These are phyloP conservation scores for Akebia trifoliata DNA, from an alignment of 164 flowering plant genomes.

Conservation along the genomic window DNA sequence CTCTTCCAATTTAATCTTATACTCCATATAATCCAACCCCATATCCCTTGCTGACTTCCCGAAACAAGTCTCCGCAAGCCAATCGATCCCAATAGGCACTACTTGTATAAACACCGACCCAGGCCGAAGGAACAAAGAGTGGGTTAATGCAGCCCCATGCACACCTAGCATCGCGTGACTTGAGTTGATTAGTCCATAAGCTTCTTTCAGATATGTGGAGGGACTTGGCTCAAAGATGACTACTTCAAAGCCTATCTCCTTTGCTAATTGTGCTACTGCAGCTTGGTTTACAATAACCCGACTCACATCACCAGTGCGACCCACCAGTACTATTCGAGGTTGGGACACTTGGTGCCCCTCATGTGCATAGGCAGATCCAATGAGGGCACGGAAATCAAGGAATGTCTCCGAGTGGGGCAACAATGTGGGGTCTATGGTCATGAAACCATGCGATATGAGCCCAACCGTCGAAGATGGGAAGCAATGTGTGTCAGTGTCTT, in stretches of 20 bases:
- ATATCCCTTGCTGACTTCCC: constrained; percentile 27
- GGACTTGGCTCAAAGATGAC: constrained; percentile 27
- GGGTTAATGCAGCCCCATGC: constrained; percentile 49
- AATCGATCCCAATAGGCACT: constrained; percentile 35
- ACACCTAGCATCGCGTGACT: constrained; percentile 51
- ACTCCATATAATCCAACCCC: constrained; percentile 35
- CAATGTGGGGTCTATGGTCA: constrained; percentile 30
- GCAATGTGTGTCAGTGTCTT: constrained; percentile 36
- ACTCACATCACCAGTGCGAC: constrained; percentile 22
- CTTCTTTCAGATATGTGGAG: constrained; percentile 22
- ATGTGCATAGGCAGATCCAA: constrained; percentile 23
- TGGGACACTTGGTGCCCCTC: constrained; percentile 3
- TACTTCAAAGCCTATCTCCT: constrained; percentile 46
- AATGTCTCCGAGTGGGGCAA: constrained; percentile 20
- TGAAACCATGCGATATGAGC: constrained; percentile 39
- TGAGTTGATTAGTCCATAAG: constrained; percentile 27
- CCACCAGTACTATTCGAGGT: constrained; percentile 36
- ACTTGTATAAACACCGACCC: constrained; percentile 35
- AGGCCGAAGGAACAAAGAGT: constrained; percentile 31
- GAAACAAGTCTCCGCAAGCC: constrained; percentile 27
- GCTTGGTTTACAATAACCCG: constrained; percentile 35
- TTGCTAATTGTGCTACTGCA: constrained; percentile 20
- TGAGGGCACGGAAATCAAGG: constrained; percentile 23
- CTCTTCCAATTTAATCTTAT: constrained; percentile 34
- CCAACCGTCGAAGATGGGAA: constrained; percentile 39